Evolutionary conservation across 2,329 filamentous ascomycete genomes (phyloP).

Genomic region (Epichloe brachyelytri): DNA sequence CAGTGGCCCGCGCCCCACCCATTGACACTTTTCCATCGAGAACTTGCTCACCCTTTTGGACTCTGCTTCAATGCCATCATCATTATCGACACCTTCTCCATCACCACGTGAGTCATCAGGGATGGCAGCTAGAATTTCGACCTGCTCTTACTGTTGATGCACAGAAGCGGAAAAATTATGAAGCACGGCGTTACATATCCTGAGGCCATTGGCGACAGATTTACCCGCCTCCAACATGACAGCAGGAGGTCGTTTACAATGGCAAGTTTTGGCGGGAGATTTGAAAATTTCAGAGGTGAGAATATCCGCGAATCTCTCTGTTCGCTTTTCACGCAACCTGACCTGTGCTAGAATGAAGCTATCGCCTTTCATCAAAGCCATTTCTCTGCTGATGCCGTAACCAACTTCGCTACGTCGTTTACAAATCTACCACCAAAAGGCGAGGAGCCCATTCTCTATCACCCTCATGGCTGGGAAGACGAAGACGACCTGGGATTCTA

Average conservation of each 20-base stretch:
- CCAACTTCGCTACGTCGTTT: constrained; percentile 34
- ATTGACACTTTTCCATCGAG: neutral
- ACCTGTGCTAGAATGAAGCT: constrained; percentile 41
- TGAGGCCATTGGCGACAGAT: neutral
- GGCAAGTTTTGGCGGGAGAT: neutral
- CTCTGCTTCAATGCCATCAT: neutral
- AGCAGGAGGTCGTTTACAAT: neutral
- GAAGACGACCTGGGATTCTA: constrained; percentile 75
- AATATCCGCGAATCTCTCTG: neutral
- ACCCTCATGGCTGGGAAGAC: neutral
- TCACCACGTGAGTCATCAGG: neutral
- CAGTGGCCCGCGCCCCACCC: neutral
- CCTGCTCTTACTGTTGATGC: neutral
- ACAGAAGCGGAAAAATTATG: neutral
- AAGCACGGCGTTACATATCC: neutral
- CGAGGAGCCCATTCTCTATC: constrained; percentile 7
- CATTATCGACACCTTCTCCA: neutral
- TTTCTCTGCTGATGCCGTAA: constrained; percentile 36
- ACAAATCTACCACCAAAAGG: constrained; percentile 17
- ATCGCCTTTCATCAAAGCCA: constrained; percentile 45
- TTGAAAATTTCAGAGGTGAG: constrained; percentile 2
- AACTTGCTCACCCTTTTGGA: neutral
- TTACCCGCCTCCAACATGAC: neutral
- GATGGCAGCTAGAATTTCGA: neutral
- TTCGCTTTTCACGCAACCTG: neutral